Base-by-base conservation (phyloP, 148 eudicot species). In the Salicornia ramosissima region DNA sequence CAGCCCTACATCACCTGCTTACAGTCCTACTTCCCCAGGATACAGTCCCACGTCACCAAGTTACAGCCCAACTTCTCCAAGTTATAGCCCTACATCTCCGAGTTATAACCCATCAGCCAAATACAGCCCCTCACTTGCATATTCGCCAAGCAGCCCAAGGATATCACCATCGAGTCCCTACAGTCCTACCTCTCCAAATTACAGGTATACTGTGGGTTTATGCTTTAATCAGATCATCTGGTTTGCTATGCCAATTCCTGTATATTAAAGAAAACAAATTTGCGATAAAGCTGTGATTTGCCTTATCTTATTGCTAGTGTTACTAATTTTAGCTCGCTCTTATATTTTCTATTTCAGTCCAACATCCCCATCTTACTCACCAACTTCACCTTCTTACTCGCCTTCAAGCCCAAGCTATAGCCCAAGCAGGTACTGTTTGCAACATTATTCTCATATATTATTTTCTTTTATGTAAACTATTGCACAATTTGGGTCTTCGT, bases 81-180 rank as follows among this genome's bases (percentile, higher is more conserved):
- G 70, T 26, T 82, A 79, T 49, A 79, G 83, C 12, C 85, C 83
- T 4, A 78, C 83, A 34, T 84, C 85, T 68, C 82, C 85, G 16
- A 82, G 85, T 24, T 82, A 79, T 28, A 79, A 79, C 52, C 85
- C 85, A 14, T 82, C 85, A 21, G 80, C 86, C 56, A 83, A 83
- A 67, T 78, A 83, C 72, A 83, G 84, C 65, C 84, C 86, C 2
- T 80, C 82, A 14, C 73, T 78, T 67, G 82, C 84, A 26, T 80
- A 83, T 74, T 83, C 86, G 5, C 86, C 86, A 5, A 83, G 86
- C 66, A 80, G 84, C 67, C 86, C 86, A 57, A 80, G 80, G 60
- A 75, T 83, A 57, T 78, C 82, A 42, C 84, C 78, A 3, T 75
- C 86, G n/a, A 73, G 83, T 64, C 83, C 81, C 26, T 83, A 80